phyloP scores from a whole-genome alignment of 768 basidiomycete genomes.

The Mycena sanguinolenta region DNA sequence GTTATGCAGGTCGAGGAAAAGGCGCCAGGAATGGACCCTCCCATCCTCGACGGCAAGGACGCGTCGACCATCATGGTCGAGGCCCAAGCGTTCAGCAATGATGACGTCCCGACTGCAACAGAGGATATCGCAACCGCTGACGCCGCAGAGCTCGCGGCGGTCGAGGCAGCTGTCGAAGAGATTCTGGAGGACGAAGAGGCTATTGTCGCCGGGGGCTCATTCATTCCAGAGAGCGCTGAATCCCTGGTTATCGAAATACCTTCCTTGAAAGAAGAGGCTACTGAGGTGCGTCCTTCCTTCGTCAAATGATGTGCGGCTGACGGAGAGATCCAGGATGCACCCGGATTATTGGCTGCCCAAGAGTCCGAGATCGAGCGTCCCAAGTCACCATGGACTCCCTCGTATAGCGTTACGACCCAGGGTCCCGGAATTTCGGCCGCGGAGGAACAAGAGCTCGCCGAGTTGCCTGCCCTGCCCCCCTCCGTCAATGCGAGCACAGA shows the following conservation, averaged over 20 bases:
- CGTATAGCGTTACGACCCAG: constrained; percentile 47
- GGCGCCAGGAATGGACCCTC: not conserved
- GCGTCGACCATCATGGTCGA: not conserved
- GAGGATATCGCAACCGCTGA: not conserved
- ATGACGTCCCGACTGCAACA: not conserved
- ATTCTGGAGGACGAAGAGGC: not conserved
- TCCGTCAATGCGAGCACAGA: constrained; percentile 1
- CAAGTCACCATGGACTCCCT: constrained; percentile 49
- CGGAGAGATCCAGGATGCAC: constrained; percentile 5
- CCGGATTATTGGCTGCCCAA: constrained; percentile 1
- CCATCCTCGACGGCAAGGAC: not conserved
- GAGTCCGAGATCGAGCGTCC: constrained; percentile 27
- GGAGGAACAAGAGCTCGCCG: constrained; percentile 27
- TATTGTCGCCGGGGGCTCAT: not conserved
- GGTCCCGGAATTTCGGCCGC: constrained; percentile 28
- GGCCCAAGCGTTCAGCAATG: not conserved
- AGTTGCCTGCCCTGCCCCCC: constrained; percentile 22
- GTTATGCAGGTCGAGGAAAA: not conserved
- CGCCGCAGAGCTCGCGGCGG: too few relatives aligned
- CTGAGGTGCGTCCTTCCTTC: not conserved
- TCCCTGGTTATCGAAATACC: constrained; percentile 4
- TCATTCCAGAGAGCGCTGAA: not conserved
- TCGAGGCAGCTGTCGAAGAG: too few relatives aligned
- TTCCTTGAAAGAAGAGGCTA: not conserved
- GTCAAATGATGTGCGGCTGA: not conserved